phyloP scores from a whole-genome alignment of 108 stramenopile genomes.

The Pseudonitzschia multiseries region DNA sequence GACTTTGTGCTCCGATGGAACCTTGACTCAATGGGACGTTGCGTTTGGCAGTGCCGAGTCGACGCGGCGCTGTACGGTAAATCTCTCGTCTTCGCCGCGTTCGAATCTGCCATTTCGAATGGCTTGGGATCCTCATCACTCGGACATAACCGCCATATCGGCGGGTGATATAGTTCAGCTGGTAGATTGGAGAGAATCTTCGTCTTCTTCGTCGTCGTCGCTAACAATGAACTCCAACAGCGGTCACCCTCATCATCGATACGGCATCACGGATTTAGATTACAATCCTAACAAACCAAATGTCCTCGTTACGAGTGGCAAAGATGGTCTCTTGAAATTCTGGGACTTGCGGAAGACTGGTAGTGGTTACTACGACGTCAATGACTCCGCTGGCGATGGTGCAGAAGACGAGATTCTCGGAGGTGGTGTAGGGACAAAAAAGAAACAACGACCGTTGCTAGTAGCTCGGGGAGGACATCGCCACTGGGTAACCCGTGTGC shows the following conservation, averaged over 20 bases:
- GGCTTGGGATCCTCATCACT: slow-evolving; percentile 84
- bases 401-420: not conserved
- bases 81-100: slow-evolving; percentile 5
- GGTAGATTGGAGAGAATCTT: slow-evolving; percentile 56
- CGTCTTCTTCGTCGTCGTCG: slow-evolving; percentile 25
- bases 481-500: slow-evolving; percentile 81
- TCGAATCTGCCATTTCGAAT: slow-evolving; percentile 50
- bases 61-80: slow-evolving; percentile 1
- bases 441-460: slow-evolving; percentile 46
- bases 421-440: slow-evolving; percentile 1
- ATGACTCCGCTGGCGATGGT: not conserved
- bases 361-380: slow-evolving; percentile 17
- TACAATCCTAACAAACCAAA: slow-evolving; percentile 96
- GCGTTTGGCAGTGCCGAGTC: slow-evolving; percentile 28
- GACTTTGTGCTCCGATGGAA: slow-evolving; percentile 31
- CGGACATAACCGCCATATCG: slow-evolving; percentile 45
- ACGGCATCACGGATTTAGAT: slow-evolving; percentile 79
- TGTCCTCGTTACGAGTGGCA: slow-evolving; percentile 81
- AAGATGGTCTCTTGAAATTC: slow-evolving; percentile 93
- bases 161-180: slow-evolving; percentile 39
- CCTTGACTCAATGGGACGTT: slow-evolving; percentile 34
- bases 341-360: slow-evolving; percentile 85
- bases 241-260: slow-evolving; percentile 54
- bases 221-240: slow-evolving; percentile 17
- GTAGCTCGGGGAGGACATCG: slow-evolving; percentile 83